Evolutionary conservation across 2,329 filamentous ascomycete genomes (phyloP), one percentile per base, ranked within the genome.

Genomic region (Huntiella moniliformis): DNA sequence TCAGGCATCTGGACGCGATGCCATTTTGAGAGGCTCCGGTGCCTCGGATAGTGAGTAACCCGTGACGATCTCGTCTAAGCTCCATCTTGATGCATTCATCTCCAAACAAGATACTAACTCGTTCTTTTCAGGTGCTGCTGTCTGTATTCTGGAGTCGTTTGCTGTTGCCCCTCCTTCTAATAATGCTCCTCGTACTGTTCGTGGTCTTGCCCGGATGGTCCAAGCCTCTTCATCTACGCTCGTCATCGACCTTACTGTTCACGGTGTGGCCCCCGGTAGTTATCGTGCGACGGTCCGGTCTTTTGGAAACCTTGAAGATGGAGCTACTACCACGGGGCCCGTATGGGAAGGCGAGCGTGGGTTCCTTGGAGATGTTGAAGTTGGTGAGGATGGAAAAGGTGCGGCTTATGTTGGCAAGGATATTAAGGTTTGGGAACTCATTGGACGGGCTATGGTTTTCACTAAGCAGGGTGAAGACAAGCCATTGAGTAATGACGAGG

Each of bases 401-500:
- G 77, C 74, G 53, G 75, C 79, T 11, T 93, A 96, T 60, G 57
- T 94, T 52, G 85, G 93, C 58, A 78, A 75, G 52, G 72, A 77
- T 0, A 78, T 96, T 51, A 77, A 88, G 59, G 79, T 96, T 44
- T 96, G 88, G 91, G 88, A 98, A 63, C 73, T 94, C 60, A 94
- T 96, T 61, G 91, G 91, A 28, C 79, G 87, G 57, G 86, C 86
- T 56, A 81, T 98, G 67, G 81, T 93, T 39, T 76, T 96, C 42
- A 82, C 84, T 38, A 77, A 59, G 51, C 68, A 77, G 60, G 65
- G 74, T 49, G 40, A 46, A 10, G 67, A 67, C 47, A 44, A 48
- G 16, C 68, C 73, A 57, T 63, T 79, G 54, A 68, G 70, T 55
- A 87, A 94, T 54, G 83, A 94, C 57, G 71, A 77, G 46, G 76